These are phyloP conservation scores for Penicillium capsulatum DNA, from an alignment of 2,329 filamentous ascomycete species.

Conservation along the genomic window DNA sequence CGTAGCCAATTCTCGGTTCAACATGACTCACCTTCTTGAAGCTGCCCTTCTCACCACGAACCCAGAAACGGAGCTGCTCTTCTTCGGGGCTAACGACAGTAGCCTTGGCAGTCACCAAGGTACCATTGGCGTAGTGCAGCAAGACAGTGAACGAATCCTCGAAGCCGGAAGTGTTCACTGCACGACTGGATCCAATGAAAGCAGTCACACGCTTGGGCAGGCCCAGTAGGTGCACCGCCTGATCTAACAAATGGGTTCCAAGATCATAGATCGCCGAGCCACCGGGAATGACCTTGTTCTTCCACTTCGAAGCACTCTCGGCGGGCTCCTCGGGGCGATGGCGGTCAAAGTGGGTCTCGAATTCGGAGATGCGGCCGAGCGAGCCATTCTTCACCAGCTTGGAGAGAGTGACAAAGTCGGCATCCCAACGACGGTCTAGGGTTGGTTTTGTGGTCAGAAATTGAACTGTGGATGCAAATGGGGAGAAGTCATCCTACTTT, in stretches of 20 bases:
- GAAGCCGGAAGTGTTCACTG: conserved; percentile 49
- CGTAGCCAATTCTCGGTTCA: not conserved
- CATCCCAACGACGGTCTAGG: conserved; percentile 66
- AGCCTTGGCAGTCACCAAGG: conserved; percentile 66
- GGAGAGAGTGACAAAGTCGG: conserved; percentile 68
- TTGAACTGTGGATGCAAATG: not conserved
- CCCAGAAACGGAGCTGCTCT: conserved; percentile 70
- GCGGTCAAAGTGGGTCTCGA: conserved; percentile 76
- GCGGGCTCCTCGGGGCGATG: conserved; percentile 57
- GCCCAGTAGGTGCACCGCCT: conserved; percentile 67
- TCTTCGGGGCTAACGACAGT: conserved; percentile 64
- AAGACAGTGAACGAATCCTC: conserved; percentile 57
- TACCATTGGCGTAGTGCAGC: conserved; percentile 60
- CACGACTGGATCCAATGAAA: conserved; percentile 63
- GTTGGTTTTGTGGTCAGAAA: not conserved
- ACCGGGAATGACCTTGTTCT: conserved; percentile 61
- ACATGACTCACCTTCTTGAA: conserved; percentile 61
- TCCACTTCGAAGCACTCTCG: conserved; percentile 54
- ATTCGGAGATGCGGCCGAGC: conserved; percentile 70
- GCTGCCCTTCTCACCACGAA: conserved; percentile 68
- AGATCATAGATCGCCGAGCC: conserved; percentile 70
- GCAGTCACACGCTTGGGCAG: conserved; percentile 63
- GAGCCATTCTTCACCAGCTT: conserved; percentile 57
- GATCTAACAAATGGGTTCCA: conserved; percentile 72
- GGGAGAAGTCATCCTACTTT: conserved; percentile 46